phyloP scores from a whole-genome alignment of 2,329 filamentous ascomycete genomes.

The Neocatenulostroma microsporum region DNA sequence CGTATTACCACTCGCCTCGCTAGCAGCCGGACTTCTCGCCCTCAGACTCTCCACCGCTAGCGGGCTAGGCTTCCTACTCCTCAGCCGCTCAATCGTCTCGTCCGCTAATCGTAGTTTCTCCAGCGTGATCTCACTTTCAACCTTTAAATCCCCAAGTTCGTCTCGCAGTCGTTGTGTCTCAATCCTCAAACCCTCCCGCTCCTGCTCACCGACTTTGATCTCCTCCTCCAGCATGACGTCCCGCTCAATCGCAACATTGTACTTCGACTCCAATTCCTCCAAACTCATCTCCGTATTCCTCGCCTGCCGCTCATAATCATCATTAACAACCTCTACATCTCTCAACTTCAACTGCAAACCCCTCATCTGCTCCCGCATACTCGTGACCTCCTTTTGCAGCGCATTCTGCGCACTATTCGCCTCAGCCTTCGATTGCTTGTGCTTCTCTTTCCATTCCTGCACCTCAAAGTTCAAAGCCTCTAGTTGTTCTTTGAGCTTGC shows the following conservation, averaged over 20 bases:
- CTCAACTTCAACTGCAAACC: slow-evolving; percentile 74
- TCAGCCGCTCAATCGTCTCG: slow-evolving; percentile 41
- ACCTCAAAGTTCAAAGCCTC: slow-evolving; percentile 81
- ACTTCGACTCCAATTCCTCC: slow-evolving; percentile 95
- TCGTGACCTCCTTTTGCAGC: slow-evolving; percentile 93
- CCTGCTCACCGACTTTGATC: slow-evolving; percentile 81
- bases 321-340: slow-evolving; percentile 95
- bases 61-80: slow-evolving; percentile 44
- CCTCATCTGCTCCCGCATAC: slow-evolving; percentile 74
- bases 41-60: slow-evolving; percentile 40
- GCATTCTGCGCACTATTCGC: slow-evolving; percentile 73
- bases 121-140: slow-evolving; percentile 88
- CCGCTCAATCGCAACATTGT: slow-evolving; percentile 87
- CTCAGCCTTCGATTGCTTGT: slow-evolving; percentile 88
- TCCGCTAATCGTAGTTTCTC: slow-evolving; percentile 79
- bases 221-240: slow-evolving; percentile 93
- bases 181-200: slow-evolving; percentile 80
- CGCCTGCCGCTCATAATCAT: slow-evolving; percentile 95
- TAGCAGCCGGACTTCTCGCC: slow-evolving; percentile 43
- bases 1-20: slow-evolving; percentile 55
- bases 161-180: slow-evolving; percentile 84
- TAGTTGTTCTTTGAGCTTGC: slow-evolving; percentile 75
- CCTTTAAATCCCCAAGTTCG: slow-evolving; percentile 85
- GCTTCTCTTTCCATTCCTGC: slow-evolving; percentile 99
- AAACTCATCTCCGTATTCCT: slow-evolving; percentile 91